A percentile compares a stretch with the other conserved stretches of the same genome.
These are phyloP conservation scores for Candida endomychidarum DNA, from an alignment of 805 yeast species.

Conservation along the genomic window DNA sequence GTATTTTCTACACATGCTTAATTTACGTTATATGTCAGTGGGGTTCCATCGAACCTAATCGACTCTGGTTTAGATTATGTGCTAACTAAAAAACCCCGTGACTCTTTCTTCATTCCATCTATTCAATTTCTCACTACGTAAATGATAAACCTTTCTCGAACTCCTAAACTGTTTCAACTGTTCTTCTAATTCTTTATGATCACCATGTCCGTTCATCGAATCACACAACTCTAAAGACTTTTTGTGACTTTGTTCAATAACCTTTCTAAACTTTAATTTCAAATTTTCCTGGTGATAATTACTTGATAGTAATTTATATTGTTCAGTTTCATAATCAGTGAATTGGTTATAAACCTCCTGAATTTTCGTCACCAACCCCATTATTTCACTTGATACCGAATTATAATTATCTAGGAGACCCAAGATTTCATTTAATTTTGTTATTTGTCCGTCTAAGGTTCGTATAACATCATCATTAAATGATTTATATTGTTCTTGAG, in stretches of 20 bases:
- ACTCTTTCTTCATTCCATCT: constrained; percentile 47
- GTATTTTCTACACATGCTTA: too few relatives aligned
- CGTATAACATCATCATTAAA: constrained; percentile 15
- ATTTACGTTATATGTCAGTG: too few relatives aligned
- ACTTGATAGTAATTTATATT: constrained; percentile 38
- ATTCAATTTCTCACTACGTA: constrained; percentile 36
- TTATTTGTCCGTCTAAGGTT: constrained; percentile 14
- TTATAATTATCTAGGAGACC: constrained; percentile 16
- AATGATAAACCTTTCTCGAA: constrained; percentile 28
- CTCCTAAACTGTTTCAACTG: constrained; percentile 20
- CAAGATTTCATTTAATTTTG: constrained; percentile 23
- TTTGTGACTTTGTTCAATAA: constrained; percentile 24
- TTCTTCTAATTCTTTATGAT: constrained; percentile 14
- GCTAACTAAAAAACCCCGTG: constrained; percentile 30
- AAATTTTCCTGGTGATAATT: constrained; percentile 36
- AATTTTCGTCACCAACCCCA: constrained; percentile 24
- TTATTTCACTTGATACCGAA: constrained; percentile 21
- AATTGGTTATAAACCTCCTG: constrained; percentile 31
- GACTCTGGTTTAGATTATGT: too few relatives aligned
- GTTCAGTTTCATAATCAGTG: constrained; percentile 33
- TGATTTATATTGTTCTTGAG: constrained; percentile 13
- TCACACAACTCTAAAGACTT: constrained; percentile 21
- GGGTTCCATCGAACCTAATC: too few relatives aligned
- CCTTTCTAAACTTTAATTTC: constrained; percentile 25
- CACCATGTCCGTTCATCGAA: background rate